These are phyloP conservation scores for Trichoderma harzianum DNA, from an alignment of 2,329 filamentous ascomycete species.

Conservation along the genomic window DNA sequence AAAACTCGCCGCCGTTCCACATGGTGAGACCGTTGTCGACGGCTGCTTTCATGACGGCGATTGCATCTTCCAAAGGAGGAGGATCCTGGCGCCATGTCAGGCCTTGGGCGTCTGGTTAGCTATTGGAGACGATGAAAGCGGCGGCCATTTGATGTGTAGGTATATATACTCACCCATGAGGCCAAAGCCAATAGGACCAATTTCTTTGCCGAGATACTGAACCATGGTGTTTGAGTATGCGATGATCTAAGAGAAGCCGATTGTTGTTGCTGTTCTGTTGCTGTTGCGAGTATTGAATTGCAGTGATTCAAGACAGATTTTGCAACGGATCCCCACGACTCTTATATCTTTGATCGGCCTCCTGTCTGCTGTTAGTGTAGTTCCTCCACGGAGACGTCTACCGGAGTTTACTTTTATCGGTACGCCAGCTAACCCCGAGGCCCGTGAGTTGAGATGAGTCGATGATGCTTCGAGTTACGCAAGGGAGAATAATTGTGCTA, in stretches of 20 bases:
- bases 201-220: conserved; percentile 40
- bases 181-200: conserved; percentile 52
- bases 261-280: background rate
- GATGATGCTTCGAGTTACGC: background rate
- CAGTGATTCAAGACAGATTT: background rate
- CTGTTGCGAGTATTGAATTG: background rate
- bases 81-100: conserved; percentile 43
- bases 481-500: background rate
- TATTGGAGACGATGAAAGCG: background rate
- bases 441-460: background rate
- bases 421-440: background rate
- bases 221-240: background rate
- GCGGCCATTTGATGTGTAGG: background rate
- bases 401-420: background rate
- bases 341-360: background rate
- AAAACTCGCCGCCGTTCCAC: conserved; percentile 65
- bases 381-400: background rate
- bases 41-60: conserved; percentile 54
- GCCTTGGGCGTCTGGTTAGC: conserved; percentile 27
- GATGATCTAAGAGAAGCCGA: background rate
- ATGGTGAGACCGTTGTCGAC: conserved; percentile 44
- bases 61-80: conserved; percentile 44
- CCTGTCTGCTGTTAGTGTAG: background rate
- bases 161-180: conserved; percentile 46
- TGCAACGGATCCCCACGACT: background rate